Conservation (phyloP, 1,284 basidiomycete species). For the Trametes hirsuta region DNA sequence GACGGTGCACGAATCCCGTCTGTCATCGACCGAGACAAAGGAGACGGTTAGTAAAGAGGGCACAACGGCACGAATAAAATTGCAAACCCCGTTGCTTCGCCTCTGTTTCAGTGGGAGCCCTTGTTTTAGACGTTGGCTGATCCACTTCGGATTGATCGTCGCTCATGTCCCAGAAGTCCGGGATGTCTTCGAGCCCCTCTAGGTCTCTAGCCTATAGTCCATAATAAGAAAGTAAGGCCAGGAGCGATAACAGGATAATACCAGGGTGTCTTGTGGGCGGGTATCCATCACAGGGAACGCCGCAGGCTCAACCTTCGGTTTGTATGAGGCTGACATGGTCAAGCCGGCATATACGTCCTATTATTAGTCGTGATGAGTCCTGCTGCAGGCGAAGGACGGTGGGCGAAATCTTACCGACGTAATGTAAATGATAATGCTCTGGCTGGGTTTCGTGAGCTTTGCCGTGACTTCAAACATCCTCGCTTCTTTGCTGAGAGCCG, state of each 20-base stretch:
- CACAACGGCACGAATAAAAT: no score
- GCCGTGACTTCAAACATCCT: conserved; percentile 63
- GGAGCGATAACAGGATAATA: conserved; percentile 28
- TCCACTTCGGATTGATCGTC: conserved; percentile 41
- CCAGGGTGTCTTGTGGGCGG: conserved; percentile 63
- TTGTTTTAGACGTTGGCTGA: conserved; percentile 2
- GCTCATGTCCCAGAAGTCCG: conserved; percentile 65
- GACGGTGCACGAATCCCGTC: neutral
- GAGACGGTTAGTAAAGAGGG: neutral
- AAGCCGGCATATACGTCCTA: conserved; percentile 75
- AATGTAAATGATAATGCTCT: conserved; percentile 63
- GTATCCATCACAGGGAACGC: conserved; percentile 71
- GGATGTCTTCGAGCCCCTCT: conserved; percentile 64
- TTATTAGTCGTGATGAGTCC: neutral
- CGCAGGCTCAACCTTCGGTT: conserved; percentile 53
- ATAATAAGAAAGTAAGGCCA: neutral
- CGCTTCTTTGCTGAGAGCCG: conserved; percentile 50
- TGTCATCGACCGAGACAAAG: neutral
- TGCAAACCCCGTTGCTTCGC: no score
- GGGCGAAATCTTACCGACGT: conserved; percentile 53
- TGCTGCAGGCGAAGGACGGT: neutral
- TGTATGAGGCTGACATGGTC: conserved; percentile 53
- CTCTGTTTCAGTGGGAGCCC: no score
- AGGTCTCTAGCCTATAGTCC: conserved; percentile 59
- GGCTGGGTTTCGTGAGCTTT: conserved; percentile 72